Evolutionary conservation across 495 filamentous ascomycete species (phyloP).

Genomic region (Penicillium herquei): DNA sequence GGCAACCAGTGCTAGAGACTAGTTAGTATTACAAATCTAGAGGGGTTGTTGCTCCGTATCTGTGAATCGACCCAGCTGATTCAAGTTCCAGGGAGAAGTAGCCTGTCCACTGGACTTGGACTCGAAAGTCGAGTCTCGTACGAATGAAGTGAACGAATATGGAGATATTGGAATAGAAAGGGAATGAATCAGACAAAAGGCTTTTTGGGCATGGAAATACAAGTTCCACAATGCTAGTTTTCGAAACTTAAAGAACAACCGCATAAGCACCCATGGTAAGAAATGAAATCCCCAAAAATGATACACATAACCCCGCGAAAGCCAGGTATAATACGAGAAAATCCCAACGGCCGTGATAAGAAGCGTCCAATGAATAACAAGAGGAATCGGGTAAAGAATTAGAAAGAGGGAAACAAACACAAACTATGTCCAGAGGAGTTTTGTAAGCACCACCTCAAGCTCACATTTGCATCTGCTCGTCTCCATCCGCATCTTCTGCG

Average conservation of each 20-base stretch:
- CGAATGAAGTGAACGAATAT: background rate
- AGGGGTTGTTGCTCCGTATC: too few species aligned
- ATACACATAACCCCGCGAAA: slow-evolving; percentile 18
- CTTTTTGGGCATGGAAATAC: slow-evolving; percentile 14
- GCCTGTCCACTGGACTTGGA: too few species aligned
- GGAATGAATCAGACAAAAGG: background rate
- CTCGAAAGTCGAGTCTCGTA: too few species aligned
- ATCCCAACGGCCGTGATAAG: slow-evolving; percentile 11
- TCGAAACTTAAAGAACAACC: slow-evolving; percentile 7
- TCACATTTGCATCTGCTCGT: slow-evolving; percentile 38
- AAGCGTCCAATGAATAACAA: background rate
- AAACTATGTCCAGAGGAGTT: slow-evolving; percentile 14
- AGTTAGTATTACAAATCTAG: too few species aligned
- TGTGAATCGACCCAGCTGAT: too few species aligned
- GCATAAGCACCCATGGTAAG: slow-evolving; percentile 13
- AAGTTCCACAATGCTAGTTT: slow-evolving; percentile 16
- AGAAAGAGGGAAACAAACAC: slow-evolving; percentile 1
- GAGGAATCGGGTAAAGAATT: background rate
- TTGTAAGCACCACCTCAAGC: background rate
- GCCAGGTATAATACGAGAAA: slow-evolving; percentile 15
- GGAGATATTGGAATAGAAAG: background rate
- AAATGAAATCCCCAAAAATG: slow-evolving; percentile 15
- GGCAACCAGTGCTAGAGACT: too few species aligned
- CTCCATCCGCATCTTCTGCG: slow-evolving; percentile 34
- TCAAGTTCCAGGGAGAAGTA: too few species aligned